phyloP scores from a whole-genome alignment of 129 eudicot species.

The Ambrosia trifida region DNA sequence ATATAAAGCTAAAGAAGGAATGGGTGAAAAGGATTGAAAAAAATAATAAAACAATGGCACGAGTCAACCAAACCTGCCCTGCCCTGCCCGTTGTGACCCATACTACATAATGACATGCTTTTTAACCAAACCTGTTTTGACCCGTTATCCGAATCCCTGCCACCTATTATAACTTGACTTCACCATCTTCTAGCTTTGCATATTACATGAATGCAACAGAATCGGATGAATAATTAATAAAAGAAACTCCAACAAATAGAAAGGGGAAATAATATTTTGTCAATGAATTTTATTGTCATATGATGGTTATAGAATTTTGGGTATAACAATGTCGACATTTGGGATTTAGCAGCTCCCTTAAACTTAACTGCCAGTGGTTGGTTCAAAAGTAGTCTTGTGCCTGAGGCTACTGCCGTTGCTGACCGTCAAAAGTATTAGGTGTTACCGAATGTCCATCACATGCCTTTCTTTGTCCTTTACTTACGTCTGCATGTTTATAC shows the following conservation, averaged over 20 bases:
- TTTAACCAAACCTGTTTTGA: background rate
- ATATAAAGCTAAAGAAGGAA: background rate
- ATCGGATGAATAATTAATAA: slow-evolving; percentile 25
- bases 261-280: background rate
- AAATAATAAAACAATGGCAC: background rate
- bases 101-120: background rate
- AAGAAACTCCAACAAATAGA: background rate
- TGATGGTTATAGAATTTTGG: background rate
- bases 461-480: too few species aligned
- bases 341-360: background rate
- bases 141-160: background rate
- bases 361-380: too few species aligned
- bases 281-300: slow-evolving; percentile 7
- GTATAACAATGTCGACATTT: slow-evolving; percentile 6
- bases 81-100: background rate
- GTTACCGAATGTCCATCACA: too few species aligned
- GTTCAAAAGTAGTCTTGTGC: too few species aligned
- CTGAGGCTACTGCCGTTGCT: too few species aligned
- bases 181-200: slow-evolving; percentile 81
- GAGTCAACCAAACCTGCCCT: background rate
- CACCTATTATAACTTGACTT: slow-evolving; percentile 41
- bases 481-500: too few species aligned
- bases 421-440: too few species aligned
- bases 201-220: slow-evolving; percentile 18
- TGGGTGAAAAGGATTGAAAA: background rate